Evolutionary conservation across 2,329 filamentous ascomycete species (phyloP), one percentile per base, ranked within the genome.

Genomic region (Hirsutella minnesotensis): DNA sequence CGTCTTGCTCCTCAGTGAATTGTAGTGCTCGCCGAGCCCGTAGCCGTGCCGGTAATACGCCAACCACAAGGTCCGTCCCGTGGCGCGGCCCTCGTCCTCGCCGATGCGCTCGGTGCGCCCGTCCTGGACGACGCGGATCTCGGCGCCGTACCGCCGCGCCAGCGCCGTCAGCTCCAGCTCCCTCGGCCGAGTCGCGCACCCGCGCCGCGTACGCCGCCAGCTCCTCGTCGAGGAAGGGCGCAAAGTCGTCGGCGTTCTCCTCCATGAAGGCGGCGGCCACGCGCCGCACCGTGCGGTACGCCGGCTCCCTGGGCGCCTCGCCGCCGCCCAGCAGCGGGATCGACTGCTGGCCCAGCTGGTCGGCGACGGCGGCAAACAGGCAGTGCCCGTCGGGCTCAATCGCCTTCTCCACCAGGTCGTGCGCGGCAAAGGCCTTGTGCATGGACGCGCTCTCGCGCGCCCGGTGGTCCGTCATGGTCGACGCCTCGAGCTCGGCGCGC

Each of bases 1-100:
- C 41, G 49, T 40, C 38, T 55, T 56, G 55, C 69, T 75, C 52
- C 77, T 63, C 58, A 98, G 64, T 42, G 89, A 94, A 60, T 98
- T 98, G 65, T 98, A 98, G 65, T 98, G 92, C 67, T 96, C 92
- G 12, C 92, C 92, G 40, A 98, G 68, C 1, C 90, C 90, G 61
- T 94, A 96, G 39, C 86, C 86, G 66, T 95, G 88, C 54, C 85
- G 75, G 63, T 96, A 96, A 63, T 96, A 98, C 30, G 88, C 90
- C 62, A 98, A 62, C 90, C 92, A 96, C 40, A 94, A 31, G 31
- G 53, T 56, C 53, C 58, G 73, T 51, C 76, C 77, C 52, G 75
- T 75, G 50, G 65, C 68, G 42, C 62, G 59, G 19, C 65, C 68
- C 41, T 67, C 63, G 4, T 62, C 64, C 22, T 62, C 57, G 15